Evolutionary conservation across 2,329 filamentous ascomycete genomes (phyloP), one percentile per base, ranked within the genome.

Genomic region (Huntiella omanensis): DNA sequence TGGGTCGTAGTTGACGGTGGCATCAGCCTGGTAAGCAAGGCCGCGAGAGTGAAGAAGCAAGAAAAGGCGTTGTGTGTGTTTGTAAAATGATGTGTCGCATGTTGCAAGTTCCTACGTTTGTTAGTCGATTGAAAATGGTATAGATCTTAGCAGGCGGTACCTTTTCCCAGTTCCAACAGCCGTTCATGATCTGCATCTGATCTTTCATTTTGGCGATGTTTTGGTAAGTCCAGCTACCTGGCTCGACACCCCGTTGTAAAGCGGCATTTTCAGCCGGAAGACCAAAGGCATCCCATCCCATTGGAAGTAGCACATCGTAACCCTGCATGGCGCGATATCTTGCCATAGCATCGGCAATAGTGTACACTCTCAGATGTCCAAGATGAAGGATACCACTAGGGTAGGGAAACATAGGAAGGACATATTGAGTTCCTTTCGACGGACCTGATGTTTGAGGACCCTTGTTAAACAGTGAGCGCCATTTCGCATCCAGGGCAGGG

Each of bases 211-310:
- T 78, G 35, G 67, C 67, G 54, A 94, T 92, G 56, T 94, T 94
- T 54, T 69, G 66, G 56, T 68, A 70, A 0, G 86, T 94, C 86
- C 86, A 94, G 5, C 67, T 67, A 5, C 73, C 79, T 1, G 86
- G 85, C 55, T 83, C 74, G 50, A 88, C 70, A 10, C 83, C 83
- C 51, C 80, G 68, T 61, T 92, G 83, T 48, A 92, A 81, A 6
- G 86, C 86, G 13, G 86, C 86, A 63, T 94, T 94, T 61, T 94
- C 86, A 38, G 86, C 86, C 8, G 86, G 86, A 47, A 94, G 65
- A 2, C 86, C 86, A 62, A 94, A 93, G 4, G 84, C 83, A 66
- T 94, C 86, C 85, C 86, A 94, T 8, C 86, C 86, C 71, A 93
- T 93, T n/a, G 86, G 84, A 52, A 93, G 73, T 45, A 92, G 62